phyloP scores from a whole-genome alignment of 768 basidiomycete species.

The Boletus rubroflammeus region DNA sequence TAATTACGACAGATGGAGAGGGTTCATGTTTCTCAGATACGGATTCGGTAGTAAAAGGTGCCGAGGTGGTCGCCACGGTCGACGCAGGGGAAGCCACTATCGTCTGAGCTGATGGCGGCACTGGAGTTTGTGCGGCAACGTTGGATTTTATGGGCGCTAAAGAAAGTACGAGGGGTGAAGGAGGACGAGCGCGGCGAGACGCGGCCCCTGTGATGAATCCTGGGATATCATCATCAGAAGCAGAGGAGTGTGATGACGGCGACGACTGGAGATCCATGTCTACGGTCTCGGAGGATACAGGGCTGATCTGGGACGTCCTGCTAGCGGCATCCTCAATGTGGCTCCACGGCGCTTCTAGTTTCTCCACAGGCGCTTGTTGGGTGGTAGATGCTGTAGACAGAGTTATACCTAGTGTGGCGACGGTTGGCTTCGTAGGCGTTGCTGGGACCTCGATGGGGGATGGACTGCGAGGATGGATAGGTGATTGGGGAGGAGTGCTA shows the following conservation, averaged over 20 bases:
- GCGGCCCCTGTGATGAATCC: constrained; percentile 32
- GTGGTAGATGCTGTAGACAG: constrained; percentile 12
- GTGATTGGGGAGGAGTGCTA: constrained; percentile 35
- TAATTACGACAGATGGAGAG: not conserved
- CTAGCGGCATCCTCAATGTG: constrained; percentile 28
- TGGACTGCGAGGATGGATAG: constrained; percentile 1
- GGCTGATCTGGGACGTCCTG: constrained; percentile 27
- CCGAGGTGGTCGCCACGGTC: constrained; percentile 6
- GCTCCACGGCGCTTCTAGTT: constrained; percentile 13
- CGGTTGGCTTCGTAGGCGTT: constrained; percentile 6
- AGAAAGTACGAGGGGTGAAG: constrained; percentile 25
- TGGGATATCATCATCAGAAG: constrained; percentile 29
- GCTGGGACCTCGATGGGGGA: not conserved
- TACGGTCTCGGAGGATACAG: constrained; percentile 32
- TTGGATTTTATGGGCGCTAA: constrained; percentile 8
- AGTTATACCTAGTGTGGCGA: constrained; percentile 6
- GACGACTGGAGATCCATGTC: constrained; percentile 36
- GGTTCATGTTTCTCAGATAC: constrained; percentile 10
- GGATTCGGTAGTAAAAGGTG: constrained; percentile 9
- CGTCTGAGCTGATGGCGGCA: constrained; percentile 13
- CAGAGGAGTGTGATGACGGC: constrained; percentile 25
- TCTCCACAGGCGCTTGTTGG: constrained; percentile 18
- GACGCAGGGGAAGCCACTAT: constrained; percentile 18
- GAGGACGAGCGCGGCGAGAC: constrained; percentile 25
- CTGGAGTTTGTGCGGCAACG: constrained; percentile 13